A percentile compares a stretch with the other conserved stretches of the same genome.
Conservation (phyloP, 192 early-diverging fungal species). For the Dissophora globulifera region DNA sequence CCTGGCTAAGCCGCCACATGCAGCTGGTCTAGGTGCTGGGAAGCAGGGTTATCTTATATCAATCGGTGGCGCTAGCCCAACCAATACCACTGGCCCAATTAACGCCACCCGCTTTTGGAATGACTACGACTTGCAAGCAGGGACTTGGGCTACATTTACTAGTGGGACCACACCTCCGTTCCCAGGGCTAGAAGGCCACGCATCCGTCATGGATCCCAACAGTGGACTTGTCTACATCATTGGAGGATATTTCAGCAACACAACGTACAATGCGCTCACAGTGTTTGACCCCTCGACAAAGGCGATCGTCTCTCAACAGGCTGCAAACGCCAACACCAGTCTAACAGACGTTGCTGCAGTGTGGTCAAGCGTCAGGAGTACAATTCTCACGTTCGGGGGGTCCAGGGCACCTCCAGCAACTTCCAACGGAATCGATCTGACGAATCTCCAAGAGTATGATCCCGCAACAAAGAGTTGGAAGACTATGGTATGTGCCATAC, state of each 20-base stretch:
- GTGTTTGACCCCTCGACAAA: conserved; percentile 12
- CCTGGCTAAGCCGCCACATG: not conserved
- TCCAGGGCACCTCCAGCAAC: conserved; percentile 5
- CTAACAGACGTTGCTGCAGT: conserved; percentile 19
- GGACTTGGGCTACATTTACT: conserved; percentile 2
- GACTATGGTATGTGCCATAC: conserved; percentile 5
- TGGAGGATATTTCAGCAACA: conserved; percentile 17
- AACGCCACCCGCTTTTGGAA: conserved; percentile 6
- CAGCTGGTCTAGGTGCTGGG: conserved; percentile 8
- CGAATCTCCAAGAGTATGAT: conserved; percentile 15
- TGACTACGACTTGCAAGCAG: conserved; percentile 7
- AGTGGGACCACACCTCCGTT: not conserved
- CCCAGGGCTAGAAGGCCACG: conserved; percentile 22
- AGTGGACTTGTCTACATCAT: conserved; percentile 30
- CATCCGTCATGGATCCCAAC: conserved; percentile 9
- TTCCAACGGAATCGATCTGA: conserved; percentile 10
- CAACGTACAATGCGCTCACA: conserved; percentile 21
- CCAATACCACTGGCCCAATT: not conserved
- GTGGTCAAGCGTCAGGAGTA: conserved; percentile 27
- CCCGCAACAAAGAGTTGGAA: conserved; percentile 14
- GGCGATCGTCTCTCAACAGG: not conserved
- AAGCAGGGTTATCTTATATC: conserved; percentile 7
- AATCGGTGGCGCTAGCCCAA: conserved; percentile 4
- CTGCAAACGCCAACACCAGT: not conserved
- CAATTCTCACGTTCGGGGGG: conserved; percentile 35